A percentile compares a stretch with the other conserved stretches of the same genome.
Evolutionary conservation across 306 rosid genomes (phyloP).

Genomic region (Cicer yamashitae): DNA sequence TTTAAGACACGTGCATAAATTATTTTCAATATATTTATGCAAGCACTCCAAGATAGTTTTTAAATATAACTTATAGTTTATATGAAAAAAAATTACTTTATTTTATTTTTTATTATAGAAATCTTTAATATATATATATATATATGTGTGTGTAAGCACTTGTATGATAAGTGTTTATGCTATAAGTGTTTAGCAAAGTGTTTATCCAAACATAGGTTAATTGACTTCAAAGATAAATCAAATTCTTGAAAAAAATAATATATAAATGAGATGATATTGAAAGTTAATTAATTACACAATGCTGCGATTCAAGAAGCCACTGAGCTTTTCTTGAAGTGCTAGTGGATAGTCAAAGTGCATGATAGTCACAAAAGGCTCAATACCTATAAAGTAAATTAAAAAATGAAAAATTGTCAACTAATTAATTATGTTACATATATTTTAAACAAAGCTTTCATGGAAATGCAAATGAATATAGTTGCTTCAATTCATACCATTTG

Average conservation of each 20-base stretch:
- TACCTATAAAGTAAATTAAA: conserved; percentile 24
- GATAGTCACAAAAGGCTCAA: conserved; percentile 43
- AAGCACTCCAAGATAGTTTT: too few species aligned
- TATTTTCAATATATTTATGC: too few species aligned
- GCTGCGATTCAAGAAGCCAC: conserved; percentile 41
- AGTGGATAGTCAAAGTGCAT: conserved; percentile 46
- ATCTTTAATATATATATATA: too few species aligned
- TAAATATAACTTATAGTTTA: too few species aligned
- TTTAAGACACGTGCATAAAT: too few species aligned
- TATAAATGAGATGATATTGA: background rate
- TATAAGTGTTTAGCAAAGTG: too few species aligned
- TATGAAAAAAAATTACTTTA: too few species aligned
- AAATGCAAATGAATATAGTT: background rate
- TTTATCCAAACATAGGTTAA: background rate
- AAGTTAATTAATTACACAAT: conserved; percentile 47
- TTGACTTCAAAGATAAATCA: background rate
- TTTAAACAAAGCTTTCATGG: background rate
- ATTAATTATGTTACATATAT: background rate
- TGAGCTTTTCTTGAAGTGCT: background rate
- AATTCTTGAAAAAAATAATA: background rate
- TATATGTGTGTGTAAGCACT: too few species aligned
- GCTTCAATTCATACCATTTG: conserved; percentile 36
- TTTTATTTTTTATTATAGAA: too few species aligned
- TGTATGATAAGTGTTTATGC: too few species aligned
- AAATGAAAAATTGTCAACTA: background rate